Percentiles rank a stretch among this genome's conserved stretches.
These are phyloP conservation scores for Senna tora DNA, from an alignment of 306 rosid species.

Conservation along the genomic window DNA sequence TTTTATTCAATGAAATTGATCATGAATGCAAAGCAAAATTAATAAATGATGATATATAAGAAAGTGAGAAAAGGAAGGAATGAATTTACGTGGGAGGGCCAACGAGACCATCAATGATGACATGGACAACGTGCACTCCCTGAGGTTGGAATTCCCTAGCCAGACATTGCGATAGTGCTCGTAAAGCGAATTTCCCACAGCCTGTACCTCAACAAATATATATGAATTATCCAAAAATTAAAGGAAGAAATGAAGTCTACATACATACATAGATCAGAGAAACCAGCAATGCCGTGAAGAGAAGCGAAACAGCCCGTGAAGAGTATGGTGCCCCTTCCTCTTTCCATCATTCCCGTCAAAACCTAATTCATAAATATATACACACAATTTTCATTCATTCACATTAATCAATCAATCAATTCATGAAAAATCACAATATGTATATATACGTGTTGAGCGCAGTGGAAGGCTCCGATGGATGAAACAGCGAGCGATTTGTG, in stretches of 20 bases:
- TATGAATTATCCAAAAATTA: too few relatives aligned
- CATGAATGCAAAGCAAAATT: too few relatives aligned
- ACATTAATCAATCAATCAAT: too few relatives aligned
- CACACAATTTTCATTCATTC: too few relatives aligned
- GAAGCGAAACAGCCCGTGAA: conserved; percentile 90
- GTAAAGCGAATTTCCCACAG: conserved; percentile 88
- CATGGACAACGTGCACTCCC: conserved; percentile 90
- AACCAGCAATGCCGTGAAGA: conserved; percentile 76
- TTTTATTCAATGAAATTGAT: too few relatives aligned
- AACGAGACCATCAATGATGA: conserved; percentile 70
- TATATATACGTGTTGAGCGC: conserved; percentile 98
- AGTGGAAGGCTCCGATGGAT: conserved; percentile 81
- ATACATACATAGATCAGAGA: conserved; percentile 60
- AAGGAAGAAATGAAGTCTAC: neutral
- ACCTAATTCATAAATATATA: too few relatives aligned
- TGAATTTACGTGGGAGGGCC: conserved; percentile 84
- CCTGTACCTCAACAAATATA: too few relatives aligned
- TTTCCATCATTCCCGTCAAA: conserved; percentile 84
- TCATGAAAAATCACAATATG: too few relatives aligned
- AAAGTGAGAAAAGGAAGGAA: too few relatives aligned
- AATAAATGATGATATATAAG: too few relatives aligned
- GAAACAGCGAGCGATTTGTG: conserved; percentile 79
- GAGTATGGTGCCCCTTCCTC: conserved; percentile 86
- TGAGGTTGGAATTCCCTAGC: conserved; percentile 82
- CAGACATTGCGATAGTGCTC: conserved; percentile 85